Evolutionary conservation across 768 basidiomycete genomes (phyloP).

Genomic region (Phanerochaete sordida): DNA sequence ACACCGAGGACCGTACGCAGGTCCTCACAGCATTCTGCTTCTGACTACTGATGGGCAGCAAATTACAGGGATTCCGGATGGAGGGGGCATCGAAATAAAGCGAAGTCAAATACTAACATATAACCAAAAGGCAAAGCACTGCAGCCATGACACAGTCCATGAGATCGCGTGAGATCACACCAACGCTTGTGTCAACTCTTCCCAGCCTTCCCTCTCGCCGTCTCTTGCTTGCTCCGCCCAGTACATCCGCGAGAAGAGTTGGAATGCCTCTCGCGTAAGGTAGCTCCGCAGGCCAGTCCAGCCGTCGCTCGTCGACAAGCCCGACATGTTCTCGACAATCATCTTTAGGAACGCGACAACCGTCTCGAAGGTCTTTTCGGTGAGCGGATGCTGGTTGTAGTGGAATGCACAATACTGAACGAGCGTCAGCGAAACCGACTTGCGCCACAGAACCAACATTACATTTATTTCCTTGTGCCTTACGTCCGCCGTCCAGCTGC

Average conservation of each 20-base stretch:
- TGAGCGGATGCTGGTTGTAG: background rate
- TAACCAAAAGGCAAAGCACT: background rate
- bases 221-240: background rate
- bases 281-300: background rate
- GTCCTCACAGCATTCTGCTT: no score
- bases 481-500: background rate
- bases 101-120: background rate
- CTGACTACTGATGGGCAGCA: no score
- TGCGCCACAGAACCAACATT: background rate
- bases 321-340: background rate
- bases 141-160: background rate
- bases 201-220: background rate
- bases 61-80: no score
- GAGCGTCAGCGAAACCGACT: background rate
- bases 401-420: slow-evolving; percentile 1
- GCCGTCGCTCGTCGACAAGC: background rate
- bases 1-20: no score
- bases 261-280: slow-evolving; percentile 2
- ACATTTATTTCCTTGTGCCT: slow-evolving; percentile 3
- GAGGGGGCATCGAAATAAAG: no score
- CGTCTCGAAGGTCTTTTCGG: slow-evolving; percentile 1
- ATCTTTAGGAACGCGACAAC: slow-evolving; percentile 2
- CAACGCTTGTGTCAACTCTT: background rate
- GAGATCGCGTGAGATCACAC: background rate
- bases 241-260: slow-evolving; percentile 1